phyloP scores from a whole-genome alignment of 257 asterid genomes.

The Primulina huaijiensis region DNA sequence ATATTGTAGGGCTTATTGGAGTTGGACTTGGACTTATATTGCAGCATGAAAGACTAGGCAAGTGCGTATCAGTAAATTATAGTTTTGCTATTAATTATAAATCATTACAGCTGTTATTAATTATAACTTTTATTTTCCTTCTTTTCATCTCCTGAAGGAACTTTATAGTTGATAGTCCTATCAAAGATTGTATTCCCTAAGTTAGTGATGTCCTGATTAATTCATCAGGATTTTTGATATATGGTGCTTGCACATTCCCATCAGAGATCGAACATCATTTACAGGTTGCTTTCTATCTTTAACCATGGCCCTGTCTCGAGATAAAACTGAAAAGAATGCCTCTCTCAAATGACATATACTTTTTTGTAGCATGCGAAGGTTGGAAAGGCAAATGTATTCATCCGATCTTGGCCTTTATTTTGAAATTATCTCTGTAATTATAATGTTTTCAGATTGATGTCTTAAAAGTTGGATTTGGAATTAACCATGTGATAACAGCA shows the following conservation, averaged over 20 bases:
- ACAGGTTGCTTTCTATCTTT: conserved; percentile 42
- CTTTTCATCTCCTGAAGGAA: background rate
- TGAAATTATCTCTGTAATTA: too few species aligned
- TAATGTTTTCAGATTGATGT: too few species aligned
- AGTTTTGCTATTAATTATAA: background rate
- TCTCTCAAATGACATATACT: background rate
- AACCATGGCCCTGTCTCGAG: background rate
- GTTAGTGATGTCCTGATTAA: conserved; percentile 7
- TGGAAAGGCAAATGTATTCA: too few species aligned
- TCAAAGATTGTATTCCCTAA: too few species aligned
- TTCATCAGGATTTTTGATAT: conserved; percentile 60
- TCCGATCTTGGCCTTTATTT: too few species aligned
- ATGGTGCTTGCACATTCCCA: conserved; percentile 90
- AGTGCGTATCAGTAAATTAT: conserved; percentile 35
- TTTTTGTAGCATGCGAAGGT: background rate
- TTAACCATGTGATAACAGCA: too few species aligned
- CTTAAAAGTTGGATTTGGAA: too few species aligned
- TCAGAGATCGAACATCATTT: conserved; percentile 61
- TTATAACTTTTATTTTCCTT: background rate
- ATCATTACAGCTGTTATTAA: too few species aligned
- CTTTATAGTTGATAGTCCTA: background rate
- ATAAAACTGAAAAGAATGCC: background rate
- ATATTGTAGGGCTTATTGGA: conserved; percentile 58
- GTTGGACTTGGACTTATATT: conserved; percentile 63
- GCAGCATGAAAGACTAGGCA: conserved; percentile 57